Evolutionary conservation across 2,329 filamentous ascomycete species (phyloP).

Genomic region (Ophiocordyceps sinensis): DNA sequence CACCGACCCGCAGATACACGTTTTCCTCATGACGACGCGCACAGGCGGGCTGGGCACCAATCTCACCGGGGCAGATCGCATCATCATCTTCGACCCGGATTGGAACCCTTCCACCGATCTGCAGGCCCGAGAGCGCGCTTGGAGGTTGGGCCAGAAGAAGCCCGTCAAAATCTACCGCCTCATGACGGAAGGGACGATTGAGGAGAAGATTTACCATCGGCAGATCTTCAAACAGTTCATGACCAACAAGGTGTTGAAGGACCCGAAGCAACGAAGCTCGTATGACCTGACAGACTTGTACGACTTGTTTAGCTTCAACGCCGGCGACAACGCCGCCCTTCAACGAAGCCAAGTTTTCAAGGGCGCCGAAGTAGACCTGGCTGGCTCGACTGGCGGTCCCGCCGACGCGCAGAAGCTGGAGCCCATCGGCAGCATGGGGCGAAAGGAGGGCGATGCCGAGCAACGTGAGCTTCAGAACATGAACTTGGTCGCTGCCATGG

Average conservation of each 20-base stretch:
- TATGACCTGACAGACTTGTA: conserved; percentile 85
- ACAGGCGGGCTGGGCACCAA: conserved; percentile 92
- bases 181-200: conserved; percentile 97
- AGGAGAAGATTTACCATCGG: conserved; percentile 97
- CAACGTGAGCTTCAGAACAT: conserved; percentile 35
- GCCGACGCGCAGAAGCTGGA: background rate
- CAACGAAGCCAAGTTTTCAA: conserved; percentile 80
- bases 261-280: conserved; percentile 82
- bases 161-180: conserved; percentile 93
- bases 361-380: conserved; percentile 55
- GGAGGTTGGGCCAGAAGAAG: conserved; percentile 87
- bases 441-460: conserved; percentile 14
- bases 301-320: conserved; percentile 62
- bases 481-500: conserved; percentile 46
- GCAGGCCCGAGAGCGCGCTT: conserved; percentile 88
- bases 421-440: conserved; percentile 3
- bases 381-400: conserved; percentile 2
- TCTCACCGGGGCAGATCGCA: conserved; percentile 82
- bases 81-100: conserved; percentile 97
- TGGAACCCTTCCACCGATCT: conserved; percentile 98
- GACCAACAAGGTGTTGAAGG: conserved; percentile 88
- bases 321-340: conserved; percentile 42
- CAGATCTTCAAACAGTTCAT: conserved; percentile 98
- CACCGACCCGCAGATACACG: conserved; percentile 58
- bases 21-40: conserved; percentile 90